phyloP scores from a whole-genome alignment of 73 alveolate species.

The Paramecium tetraurelia region DNA sequence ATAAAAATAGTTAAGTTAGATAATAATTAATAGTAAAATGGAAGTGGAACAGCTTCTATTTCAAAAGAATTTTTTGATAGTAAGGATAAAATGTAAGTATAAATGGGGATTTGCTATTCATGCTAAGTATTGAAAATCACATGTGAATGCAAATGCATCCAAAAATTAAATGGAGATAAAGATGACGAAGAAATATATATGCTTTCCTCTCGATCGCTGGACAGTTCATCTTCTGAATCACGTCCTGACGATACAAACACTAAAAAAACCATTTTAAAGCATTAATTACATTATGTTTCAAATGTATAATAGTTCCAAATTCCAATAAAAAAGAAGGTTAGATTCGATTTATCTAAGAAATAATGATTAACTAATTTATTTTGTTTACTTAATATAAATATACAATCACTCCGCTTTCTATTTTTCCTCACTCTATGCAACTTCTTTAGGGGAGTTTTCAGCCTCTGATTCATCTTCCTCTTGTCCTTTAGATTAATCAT shows the following conservation, averaged over 20 bases:
- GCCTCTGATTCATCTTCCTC: not conserved
- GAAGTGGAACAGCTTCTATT: not conserved
- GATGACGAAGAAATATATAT: not conserved
- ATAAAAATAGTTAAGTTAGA: not conserved
- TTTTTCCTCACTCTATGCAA: not conserved
- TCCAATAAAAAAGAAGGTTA: not conserved
- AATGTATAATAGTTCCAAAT: not conserved
- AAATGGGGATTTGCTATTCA: not conserved
- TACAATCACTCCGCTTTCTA: not conserved
- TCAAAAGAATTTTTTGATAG: not conserved
- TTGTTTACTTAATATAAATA: not conserved
- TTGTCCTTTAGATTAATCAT: not conserved
- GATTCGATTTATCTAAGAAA: slow-evolving; percentile 12
- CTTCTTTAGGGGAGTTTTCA: not conserved
- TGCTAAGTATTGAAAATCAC: not conserved
- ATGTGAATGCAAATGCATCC: not conserved
- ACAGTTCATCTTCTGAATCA: not conserved
- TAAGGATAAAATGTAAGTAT: not conserved
- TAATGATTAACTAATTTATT: not conserved
- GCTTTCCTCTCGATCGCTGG: not conserved
- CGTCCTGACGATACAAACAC: not conserved
- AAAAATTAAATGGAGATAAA: not conserved
- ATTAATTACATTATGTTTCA: not conserved
- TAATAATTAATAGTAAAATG: not conserved
- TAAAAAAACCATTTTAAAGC: not conserved